Base-by-base conservation (phyloP, 495 filamentous ascomycete species). In the Penicillium malachiteum region DNA sequence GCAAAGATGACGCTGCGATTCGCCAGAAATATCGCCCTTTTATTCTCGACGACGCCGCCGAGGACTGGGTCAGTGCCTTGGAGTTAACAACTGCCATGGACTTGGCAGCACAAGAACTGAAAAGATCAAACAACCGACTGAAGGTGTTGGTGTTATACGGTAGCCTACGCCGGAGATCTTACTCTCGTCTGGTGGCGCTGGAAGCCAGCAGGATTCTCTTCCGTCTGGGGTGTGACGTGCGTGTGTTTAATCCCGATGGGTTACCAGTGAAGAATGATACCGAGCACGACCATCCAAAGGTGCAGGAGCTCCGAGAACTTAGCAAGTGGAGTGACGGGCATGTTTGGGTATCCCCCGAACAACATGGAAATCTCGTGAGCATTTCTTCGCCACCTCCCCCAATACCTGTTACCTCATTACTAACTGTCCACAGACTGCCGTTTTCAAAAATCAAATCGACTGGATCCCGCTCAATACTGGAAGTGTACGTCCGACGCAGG, bases 391-490 rank as follows among this genome's bases (percentile, higher is more conserved):
- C 5, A 18, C 32, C 43, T 34, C 32, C 16, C 37, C 44, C 41
- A 16, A 44, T 37, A 26, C 39, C 35, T 40, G 13, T 17, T 26
- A 33, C 38, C 26, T 50, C n/a, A 54, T 13, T 57, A 48, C 55
- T 56, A 11, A 55, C 54, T 14, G 49, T 26, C 30, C 17, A 12
- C 37, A 84, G 77, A 88, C 87, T 0, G 84, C 77, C 0, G 83
- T 88, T 0, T 89, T 90, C 78, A 89, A 90, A 59, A 87, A 88
- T 53, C 85, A 89, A 53, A 89, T 89, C 46, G 87, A 89, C 67
- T 90, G 86, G 87, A 87, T 89, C 44, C 87, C 87, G 3, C 70
- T 90, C 0, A 76, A 65, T 1, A 82, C 79, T 0, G 85, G 86
- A 9, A 80, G 78, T 32, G 81, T 90, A 0, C 82, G 86, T 10